A percentile compares a stretch with the other conserved stretches of the same genome.
phyloP scores from a whole-genome alignment of 2,329 filamentous ascomycete genomes.

The Purpureocillium lavendulum region DNA sequence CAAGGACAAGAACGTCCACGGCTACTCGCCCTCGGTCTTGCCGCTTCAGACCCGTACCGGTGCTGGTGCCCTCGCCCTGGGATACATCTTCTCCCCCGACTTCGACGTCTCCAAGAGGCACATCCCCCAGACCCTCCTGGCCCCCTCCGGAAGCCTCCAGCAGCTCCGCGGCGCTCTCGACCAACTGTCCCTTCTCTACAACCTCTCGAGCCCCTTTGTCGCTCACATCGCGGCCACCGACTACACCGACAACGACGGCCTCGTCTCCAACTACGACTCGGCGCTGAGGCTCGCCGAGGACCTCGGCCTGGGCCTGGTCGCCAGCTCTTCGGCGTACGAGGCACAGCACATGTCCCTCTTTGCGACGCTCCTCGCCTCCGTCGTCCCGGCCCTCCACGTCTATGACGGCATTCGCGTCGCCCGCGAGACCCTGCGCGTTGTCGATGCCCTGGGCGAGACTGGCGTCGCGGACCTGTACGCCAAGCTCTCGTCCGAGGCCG shows the following conservation, averaged over 20 bases:
- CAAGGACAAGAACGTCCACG: conserved; percentile 70
- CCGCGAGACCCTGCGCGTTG: conserved; percentile 71
- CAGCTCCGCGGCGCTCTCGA: conserved; percentile 79
- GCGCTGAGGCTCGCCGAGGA: conserved; percentile 80
- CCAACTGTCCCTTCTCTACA: conserved; percentile 85
- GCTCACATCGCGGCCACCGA: conserved; percentile 89
- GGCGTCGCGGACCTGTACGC: conserved; percentile 63
- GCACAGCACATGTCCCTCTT: conserved; percentile 93
- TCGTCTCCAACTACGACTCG: conserved; percentile 81
- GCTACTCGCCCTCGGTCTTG: conserved; percentile 69
- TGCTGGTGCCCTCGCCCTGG: conserved; percentile 83
- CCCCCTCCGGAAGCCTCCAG: conserved; percentile 72
- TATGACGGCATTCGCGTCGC: conserved; percentile 82
- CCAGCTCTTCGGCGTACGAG: conserved; percentile 82
- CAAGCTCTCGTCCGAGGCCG: conserved; percentile 52
- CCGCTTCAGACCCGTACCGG: conserved; percentile 81
- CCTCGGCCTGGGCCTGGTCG: conserved; percentile 76
- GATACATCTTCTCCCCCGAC: conserved; percentile 96
- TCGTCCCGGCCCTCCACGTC: conserved; percentile 77
- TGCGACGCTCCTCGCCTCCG: conserved; percentile 67
- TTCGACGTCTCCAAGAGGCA: conserved; percentile 87
- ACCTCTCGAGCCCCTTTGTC: conserved; percentile 85
- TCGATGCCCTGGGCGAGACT: conserved; percentile 69
- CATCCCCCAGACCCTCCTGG: conserved; percentile 84
- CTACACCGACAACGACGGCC: conserved; percentile 59